Conservation (phyloP, 1,284 basidiomycete species). For the Termitomyces sp. region DNA sequence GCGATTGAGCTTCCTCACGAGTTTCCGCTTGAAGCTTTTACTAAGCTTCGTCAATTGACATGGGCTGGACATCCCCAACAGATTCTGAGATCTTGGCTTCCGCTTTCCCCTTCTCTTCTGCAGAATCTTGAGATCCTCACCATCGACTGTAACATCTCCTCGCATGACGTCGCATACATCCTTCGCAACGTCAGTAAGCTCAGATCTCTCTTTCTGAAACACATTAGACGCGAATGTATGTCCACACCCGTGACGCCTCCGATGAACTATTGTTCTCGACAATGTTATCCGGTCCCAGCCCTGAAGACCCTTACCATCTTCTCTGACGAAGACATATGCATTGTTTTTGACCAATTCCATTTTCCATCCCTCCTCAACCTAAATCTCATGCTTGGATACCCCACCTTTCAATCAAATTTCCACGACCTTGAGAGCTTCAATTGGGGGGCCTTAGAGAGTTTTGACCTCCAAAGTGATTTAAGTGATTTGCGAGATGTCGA, state of each 20-base stretch:
- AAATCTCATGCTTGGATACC: neutral
- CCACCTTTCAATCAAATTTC: neutral
- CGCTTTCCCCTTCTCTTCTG: neutral
- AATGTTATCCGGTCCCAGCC: neutral
- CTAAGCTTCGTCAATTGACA: neutral
- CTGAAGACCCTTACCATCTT: neutral
- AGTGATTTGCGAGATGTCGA: neutral
- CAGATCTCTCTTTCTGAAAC: neutral
- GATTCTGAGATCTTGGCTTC: neutral
- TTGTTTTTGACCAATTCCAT: neutral
- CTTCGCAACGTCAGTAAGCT: neutral
- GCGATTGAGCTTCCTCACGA: neutral
- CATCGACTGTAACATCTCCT: neutral
- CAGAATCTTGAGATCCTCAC: neutral
- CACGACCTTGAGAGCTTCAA: neutral
- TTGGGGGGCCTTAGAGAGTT: neutral
- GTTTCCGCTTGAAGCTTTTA: neutral
- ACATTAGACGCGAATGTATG: neutral
- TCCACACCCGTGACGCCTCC: neutral
- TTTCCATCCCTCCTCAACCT: neutral
- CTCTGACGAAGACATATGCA: neutral
- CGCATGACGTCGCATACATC: neutral
- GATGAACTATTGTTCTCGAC: neutral
- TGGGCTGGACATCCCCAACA: neutral
- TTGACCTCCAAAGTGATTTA: neutral